Evolutionary conservation across 2,329 filamentous ascomycete species (phyloP), one percentile per base, ranked within the genome.

Genomic region (Fusarium sambucinum): DNA sequence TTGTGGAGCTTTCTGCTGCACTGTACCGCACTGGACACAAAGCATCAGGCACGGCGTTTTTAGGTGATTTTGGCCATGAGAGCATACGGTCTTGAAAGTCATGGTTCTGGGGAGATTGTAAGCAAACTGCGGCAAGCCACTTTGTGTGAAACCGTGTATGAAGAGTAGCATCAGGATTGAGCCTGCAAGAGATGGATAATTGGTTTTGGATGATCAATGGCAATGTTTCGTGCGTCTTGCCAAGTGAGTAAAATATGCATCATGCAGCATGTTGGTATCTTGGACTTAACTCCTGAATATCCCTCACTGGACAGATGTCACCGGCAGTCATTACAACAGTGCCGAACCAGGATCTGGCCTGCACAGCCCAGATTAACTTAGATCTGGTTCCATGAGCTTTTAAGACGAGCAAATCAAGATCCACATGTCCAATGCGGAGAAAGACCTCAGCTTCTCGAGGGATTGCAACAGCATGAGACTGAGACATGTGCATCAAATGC

Each of bases 11-110:
- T 70, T 57, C 50, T 47, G 33, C 57, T 42, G 47, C 35, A 64
- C 32, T 50, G 47, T 51, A 51, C 47, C 17, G 23, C 33, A 51
- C 47, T 61, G 52, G 60, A 55, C 52, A 70, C 68, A 62, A 57
- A 65, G 63, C 68, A 70, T 70, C 16, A 52, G 47, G 68, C 63
- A 58, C 27, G 68, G 68, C 67, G 68, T 62, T 70, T 69, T 61
- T 42, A 59, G 55, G 40, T 58, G 27, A 40, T 55, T 55, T 60
- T 23, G 33, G 47, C 29, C 32, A 35, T 32, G 57, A 38, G 57
- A 38, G 11, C 29, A 55, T 61, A 38, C 35, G 40, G 40, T 35
- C 41, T 37, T 59, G 38, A 23, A 40, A 51, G 41, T 12, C 32
- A 30, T 59, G 42, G 50, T 54, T 27, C 21, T 54, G 33, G 33